phyloP scores from a whole-genome alignment of 306 rosid genomes.

The Clitoria ternatea region DNA sequence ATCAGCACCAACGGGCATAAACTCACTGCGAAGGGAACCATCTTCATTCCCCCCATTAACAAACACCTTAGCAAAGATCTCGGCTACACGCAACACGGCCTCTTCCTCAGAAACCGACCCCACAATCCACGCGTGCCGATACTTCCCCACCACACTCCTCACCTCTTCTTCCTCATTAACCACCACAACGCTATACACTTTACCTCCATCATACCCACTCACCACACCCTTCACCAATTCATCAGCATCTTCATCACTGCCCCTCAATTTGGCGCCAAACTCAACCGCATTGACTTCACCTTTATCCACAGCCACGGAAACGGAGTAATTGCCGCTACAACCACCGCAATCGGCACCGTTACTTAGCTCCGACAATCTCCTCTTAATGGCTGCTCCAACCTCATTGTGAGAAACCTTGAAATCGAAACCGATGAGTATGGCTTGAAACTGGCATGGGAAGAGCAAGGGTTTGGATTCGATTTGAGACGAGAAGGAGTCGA shows the following conservation, averaged over 20 bases:
- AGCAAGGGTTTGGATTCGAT: constrained; percentile 50
- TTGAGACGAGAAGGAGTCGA: constrained; percentile 62
- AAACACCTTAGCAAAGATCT: constrained; percentile 75
- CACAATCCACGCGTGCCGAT: constrained; percentile 74
- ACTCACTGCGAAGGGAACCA: constrained; percentile 69
- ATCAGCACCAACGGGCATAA: constrained; percentile 97
- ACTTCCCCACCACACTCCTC: constrained; percentile 71
- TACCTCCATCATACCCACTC: constrained; percentile 38
- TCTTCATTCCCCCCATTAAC: constrained; percentile 83
- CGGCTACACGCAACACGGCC: constrained; percentile 56
- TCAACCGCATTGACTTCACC: constrained; percentile 24
- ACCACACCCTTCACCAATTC: constrained; percentile 47
- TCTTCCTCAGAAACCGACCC: constrained; percentile 56
- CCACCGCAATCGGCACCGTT: constrained; percentile 46
- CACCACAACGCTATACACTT: constrained; percentile 60
- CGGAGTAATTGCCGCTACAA: constrained; percentile 40
- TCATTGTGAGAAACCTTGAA: constrained; percentile 22
- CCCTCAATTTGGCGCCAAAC: constrained; percentile 39
- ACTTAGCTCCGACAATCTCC: constrained; percentile 42
- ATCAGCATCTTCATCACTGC: constrained; percentile 50
- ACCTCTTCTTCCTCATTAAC: constrained; percentile 53
- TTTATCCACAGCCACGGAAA: constrained; percentile 31
- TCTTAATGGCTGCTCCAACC: constrained; percentile 36
- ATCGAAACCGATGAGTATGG: constrained; percentile 61
- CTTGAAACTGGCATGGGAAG: constrained; percentile 78